Base-by-base conservation (phyloP, 139 green algal genomes). In the Micractinium conductrix region DNA sequence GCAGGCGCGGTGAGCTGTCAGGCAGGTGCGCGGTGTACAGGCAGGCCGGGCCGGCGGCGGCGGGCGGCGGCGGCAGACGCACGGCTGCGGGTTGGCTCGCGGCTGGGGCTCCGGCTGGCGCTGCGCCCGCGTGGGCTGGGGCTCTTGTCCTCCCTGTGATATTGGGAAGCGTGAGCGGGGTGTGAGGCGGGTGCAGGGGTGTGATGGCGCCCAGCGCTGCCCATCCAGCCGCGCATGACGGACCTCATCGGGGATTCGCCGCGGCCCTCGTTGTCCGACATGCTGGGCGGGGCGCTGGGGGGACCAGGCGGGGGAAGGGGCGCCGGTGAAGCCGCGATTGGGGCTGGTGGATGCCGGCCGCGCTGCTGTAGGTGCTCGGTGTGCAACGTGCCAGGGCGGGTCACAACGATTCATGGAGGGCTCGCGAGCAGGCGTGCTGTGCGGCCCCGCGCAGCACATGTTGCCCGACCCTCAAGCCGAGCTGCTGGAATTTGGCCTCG, bases 51-150 rank as follows among this genome's bases (percentile, higher is more conserved):
- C 65, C 38, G 30, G 75, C 74, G 55, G 35, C 53, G 53, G 53
- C 55, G 53, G 50, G 21, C 48, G 48, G 74, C 45, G 50, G 74
- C 74, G 74, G 74, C 40, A 24, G 19, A 81, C 78, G 62, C 43
- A 84, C 78, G 78, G 78, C 78, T 84, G 78, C 78, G 76, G 44
- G 35, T 83, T 58, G 48, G 48, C 30, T 67, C 74, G 22, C 55
- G 53, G 53, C 75, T 81, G 24, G 75, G 75, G 75, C 75, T 81
- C 37, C 55, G 38, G 38, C 55, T 71, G 55, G 24, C 37, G 38
- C 75, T 81, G 19, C 55, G 53, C 22, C 37, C 53, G 24, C 55
- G 75, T 5, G 75, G 75, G 58, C 38, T 81, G 53, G 53, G 55
- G 55, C 75, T 81, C 55, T 38, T 40, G 55, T 55, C 72, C 55